Percentiles rank a stretch among this genome's conserved stretches.
Conservation (phyloP, 495 filamentous ascomycete species). For the Apiosordaria backusii region DNA sequence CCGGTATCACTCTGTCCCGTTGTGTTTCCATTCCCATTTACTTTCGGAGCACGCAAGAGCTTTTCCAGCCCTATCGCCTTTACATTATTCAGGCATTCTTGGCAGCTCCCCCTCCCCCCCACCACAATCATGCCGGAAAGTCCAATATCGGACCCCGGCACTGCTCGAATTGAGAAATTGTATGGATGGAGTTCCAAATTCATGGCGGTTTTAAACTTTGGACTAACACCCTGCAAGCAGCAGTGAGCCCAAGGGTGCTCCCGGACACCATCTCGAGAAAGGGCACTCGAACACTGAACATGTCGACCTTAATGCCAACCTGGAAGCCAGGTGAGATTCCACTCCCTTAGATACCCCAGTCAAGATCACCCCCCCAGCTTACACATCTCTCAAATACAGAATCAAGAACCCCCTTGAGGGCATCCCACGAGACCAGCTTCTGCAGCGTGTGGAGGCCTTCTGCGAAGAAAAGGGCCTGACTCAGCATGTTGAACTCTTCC, state of each 20-base stretch:
- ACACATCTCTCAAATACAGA: conserved; percentile 4
- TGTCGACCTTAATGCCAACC: conserved; percentile 45
- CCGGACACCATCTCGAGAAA: conserved; percentile 35
- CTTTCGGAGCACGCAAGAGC: background rate
- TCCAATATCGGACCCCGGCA: conserved; percentile 12
- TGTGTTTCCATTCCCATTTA: background rate
- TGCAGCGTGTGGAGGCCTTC: conserved; percentile 55
- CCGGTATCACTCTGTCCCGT: background rate
- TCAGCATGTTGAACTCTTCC: conserved; percentile 49
- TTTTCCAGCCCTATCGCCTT: background rate
- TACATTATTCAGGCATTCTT: background rate
- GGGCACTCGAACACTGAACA: conserved; percentile 32
- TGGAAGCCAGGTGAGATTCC: conserved; percentile 46
- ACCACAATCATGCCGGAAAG: conserved; percentile 18
- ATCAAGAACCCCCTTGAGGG: conserved; percentile 56
- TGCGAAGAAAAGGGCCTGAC: conserved; percentile 48
- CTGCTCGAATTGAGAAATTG: background rate
- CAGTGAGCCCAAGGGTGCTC: conserved; percentile 30
- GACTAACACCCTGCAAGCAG: conserved; percentile 1
- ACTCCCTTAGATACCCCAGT: background rate
- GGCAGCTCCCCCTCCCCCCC: background rate
- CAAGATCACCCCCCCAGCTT: background rate
- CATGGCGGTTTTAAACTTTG: background rate
- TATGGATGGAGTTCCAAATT: background rate
- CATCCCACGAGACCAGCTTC: conserved; percentile 49